A percentile compares a stretch with the other conserved stretches of the same genome.
Evolutionary conservation across 2,329 filamentous ascomycete genomes (phyloP).

Genomic region (Exophiala spinifera): DNA sequence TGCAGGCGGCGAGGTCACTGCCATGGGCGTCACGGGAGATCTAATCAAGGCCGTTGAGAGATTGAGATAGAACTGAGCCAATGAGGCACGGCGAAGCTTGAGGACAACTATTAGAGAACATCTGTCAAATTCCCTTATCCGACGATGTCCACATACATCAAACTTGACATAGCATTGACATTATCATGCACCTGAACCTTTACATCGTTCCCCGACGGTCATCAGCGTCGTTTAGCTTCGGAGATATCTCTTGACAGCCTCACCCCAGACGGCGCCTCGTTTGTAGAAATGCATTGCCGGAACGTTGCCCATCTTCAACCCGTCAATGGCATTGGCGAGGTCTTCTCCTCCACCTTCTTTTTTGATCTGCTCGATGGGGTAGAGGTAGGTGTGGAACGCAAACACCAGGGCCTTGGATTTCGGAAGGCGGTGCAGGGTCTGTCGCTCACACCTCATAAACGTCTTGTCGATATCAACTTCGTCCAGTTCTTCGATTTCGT

Average conservation of each 20-base stretch:
- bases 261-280: constrained; percentile 54
- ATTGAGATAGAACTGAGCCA: constrained; percentile 50
- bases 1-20: constrained; percentile 90
- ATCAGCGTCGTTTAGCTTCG: constrained; percentile 23
- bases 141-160: not conserved
- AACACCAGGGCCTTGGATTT: constrained; percentile 56
- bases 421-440: constrained; percentile 60
- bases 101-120: not conserved
- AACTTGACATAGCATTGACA: not conserved
- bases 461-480: constrained; percentile 49
- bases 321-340: constrained; percentile 58
- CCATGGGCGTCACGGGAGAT: constrained; percentile 95
- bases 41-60: constrained; percentile 81
- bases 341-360: constrained; percentile 54
- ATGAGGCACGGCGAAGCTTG: not conserved
- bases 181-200: no score
- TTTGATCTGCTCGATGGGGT: constrained; percentile 54
- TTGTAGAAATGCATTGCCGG: constrained; percentile 61
- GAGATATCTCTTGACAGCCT: constrained; percentile 53
- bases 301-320: constrained; percentile 54
- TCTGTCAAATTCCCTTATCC: no score
- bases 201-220: no score
- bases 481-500: constrained; percentile 31
- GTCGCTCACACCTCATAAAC: constrained; percentile 56
- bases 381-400: constrained; percentile 61